These are phyloP conservation scores for Cinnamomum micranthum DNA, from an alignment of 164 flowering plant genomes.

Conservation along the genomic window DNA sequence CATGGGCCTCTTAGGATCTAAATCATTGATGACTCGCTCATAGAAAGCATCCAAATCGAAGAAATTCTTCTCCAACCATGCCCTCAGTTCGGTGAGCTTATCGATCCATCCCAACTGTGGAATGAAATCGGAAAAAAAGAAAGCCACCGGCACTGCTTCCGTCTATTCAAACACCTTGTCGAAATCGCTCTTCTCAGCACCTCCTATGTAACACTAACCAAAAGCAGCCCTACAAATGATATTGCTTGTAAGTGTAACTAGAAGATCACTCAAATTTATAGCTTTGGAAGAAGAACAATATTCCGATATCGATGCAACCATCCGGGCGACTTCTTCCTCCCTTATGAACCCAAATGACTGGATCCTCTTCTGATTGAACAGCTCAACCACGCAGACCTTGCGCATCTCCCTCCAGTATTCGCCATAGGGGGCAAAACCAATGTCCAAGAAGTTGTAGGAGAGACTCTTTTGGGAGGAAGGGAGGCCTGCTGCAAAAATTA, in stretches of 20 bases:
- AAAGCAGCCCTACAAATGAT: constrained; percentile 7
- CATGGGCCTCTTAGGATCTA: background rate
- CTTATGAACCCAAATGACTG: constrained; percentile 2
- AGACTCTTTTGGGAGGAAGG: background rate
- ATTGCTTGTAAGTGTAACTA: background rate
- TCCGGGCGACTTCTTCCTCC: background rate
- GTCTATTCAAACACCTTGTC: constrained; percentile 41
- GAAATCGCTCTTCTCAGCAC: constrained; percentile 12
- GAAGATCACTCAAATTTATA: background rate
- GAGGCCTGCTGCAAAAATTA: constrained; percentile 7
- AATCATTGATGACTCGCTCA: constrained; percentile 1
- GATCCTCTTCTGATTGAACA: background rate
- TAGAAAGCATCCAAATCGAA: constrained; percentile 1
- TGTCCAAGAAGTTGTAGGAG: constrained; percentile 1
- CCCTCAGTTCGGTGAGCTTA: background rate
- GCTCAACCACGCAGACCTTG: background rate
- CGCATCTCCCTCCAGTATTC: constrained; percentile 2
- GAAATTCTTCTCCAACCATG: background rate
- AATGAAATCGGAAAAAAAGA: constrained; percentile 9
- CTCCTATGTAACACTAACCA: constrained; percentile 1
- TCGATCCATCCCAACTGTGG: constrained; percentile 5
- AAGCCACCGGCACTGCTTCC: constrained; percentile 49
- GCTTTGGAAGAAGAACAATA: background rate
- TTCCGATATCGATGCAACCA: background rate
- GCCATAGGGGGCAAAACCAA: constrained; percentile 1